Evolutionary conservation across 2,329 filamentous ascomycete genomes (phyloP).

Genomic region (Fusarium domesticum): DNA sequence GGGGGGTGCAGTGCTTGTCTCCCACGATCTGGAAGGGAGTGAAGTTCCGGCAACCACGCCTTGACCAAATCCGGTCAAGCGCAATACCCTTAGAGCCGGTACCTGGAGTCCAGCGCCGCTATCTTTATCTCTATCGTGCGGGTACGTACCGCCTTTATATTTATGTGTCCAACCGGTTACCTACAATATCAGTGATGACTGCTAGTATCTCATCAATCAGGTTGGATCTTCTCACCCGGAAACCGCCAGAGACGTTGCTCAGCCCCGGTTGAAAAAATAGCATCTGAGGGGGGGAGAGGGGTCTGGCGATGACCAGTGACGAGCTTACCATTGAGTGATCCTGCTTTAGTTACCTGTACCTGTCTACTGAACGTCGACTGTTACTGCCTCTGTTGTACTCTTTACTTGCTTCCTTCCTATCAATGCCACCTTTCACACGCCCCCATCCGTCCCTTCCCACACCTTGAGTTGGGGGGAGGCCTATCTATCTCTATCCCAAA

Average conservation of each 20-base stretch:
- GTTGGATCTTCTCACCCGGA: not conserved
- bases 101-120: not conserved
- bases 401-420: not conserved
- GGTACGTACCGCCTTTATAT: not conserved
- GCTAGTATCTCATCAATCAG: not conserved
- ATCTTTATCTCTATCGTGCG: not conserved
- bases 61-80: not conserved
- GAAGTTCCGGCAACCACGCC: not conserved
- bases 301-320: not conserved
- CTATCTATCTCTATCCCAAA: no score
- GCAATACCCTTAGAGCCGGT: not conserved
- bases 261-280: not conserved
- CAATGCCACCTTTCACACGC: not conserved
- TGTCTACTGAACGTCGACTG: not conserved
- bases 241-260: not conserved
- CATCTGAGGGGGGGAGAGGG: no score
- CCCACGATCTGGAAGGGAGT: not conserved
- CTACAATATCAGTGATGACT: not conserved
- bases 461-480: no score
- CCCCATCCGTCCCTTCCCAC: no score
- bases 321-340: not conserved
- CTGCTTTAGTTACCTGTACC: not conserved
- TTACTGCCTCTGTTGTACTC: not conserved
- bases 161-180: not conserved
- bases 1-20: not conserved